phyloP scores from a whole-genome alignment of 2,329 filamentous ascomycete genomes.

The Kalaharituber pfeilii region DNA sequence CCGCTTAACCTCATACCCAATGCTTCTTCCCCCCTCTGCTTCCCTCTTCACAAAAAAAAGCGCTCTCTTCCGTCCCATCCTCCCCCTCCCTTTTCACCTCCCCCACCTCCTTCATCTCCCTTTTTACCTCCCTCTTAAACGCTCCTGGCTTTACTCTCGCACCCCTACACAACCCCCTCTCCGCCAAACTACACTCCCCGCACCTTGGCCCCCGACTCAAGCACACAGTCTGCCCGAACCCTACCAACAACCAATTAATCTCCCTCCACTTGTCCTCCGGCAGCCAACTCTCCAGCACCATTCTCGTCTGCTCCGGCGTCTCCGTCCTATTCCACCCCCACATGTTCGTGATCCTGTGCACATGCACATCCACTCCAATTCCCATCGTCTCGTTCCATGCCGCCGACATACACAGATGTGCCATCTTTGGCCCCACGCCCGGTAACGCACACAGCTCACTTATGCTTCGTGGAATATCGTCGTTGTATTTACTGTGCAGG shows the following conservation, averaged over 20 bases:
- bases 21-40: not conserved
- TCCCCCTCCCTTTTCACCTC: constrained; percentile 15
- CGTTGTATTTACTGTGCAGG: constrained; percentile 48
- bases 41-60: not conserved
- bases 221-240: constrained; percentile 74
- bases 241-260: constrained; percentile 79
- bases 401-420: constrained; percentile 66
- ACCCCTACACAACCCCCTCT: constrained; percentile 56
- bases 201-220: constrained; percentile 63
- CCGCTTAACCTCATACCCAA: not conserved
- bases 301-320: constrained; percentile 65
- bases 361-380: constrained; percentile 87
- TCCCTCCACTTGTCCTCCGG: constrained; percentile 75
- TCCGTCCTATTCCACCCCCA: constrained; percentile 75
- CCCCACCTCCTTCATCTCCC: constrained; percentile 26
- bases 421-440: constrained; percentile 91
- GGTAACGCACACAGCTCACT: constrained; percentile 59
- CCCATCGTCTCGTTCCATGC: constrained; percentile 53
- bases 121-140: constrained; percentile 31
- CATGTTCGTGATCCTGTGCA: constrained; percentile 83
- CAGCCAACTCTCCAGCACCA: constrained; percentile 62
- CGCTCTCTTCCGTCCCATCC: not conserved
- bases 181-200: constrained; percentile 67
- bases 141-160: constrained; percentile 47
- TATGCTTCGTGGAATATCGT: constrained; percentile 66